Evolutionary conservation across 2,329 filamentous ascomycete genomes (phyloP), one percentile per base, ranked within the genome.

Genomic region (Bertia moriformis): DNA sequence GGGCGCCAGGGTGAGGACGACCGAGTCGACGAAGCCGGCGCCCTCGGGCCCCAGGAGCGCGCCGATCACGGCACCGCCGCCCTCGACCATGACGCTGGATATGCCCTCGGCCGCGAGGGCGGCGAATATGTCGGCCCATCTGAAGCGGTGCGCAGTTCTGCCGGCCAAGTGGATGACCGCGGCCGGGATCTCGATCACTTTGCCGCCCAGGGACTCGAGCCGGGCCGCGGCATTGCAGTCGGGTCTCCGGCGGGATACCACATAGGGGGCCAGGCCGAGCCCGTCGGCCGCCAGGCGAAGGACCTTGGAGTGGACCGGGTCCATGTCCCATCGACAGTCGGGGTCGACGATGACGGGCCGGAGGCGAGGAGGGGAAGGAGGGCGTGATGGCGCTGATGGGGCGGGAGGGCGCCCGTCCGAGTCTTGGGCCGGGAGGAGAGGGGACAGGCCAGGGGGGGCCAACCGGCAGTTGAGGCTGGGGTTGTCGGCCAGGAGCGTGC

Each of bases 51-150:
- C 22, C 14, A 62, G 49, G 14, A 81, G 53, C 39, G 69, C 61
- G 46, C 75, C 76, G 45, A 80, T 67, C 12, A 81, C 66, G 2
- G 57, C 60, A 0, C 67, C 75, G 10, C 76, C 76, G 1, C 76
- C 76, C 51, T 81, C 76, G 39, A 81, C 63, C 76, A 80, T 80
- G 14, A 80, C 60, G 46, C 73, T 78, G 38, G 60, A 57, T 39
- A 78, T 60, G 0, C 69, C 69, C 45, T 68, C 58, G 0, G 55
- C 54, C n/a, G 22, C 22, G 14, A 42, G 40, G 4, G 78, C 51
- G 3, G 29, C 39, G 27, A 39, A 27, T 20, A 38, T 32, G 22
- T 27, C 22, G 22, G 7, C n/a, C 22, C 22, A 27, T n/a, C 7
- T 7, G 22, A 27, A 27, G n/a, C n/a, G n/a, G n/a, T n/a, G n/a